Evolutionary conservation across 805 yeast species (phyloP), one percentile per base, ranked within the genome.

Genomic region (Scheffersomyces ergatensis): DNA sequence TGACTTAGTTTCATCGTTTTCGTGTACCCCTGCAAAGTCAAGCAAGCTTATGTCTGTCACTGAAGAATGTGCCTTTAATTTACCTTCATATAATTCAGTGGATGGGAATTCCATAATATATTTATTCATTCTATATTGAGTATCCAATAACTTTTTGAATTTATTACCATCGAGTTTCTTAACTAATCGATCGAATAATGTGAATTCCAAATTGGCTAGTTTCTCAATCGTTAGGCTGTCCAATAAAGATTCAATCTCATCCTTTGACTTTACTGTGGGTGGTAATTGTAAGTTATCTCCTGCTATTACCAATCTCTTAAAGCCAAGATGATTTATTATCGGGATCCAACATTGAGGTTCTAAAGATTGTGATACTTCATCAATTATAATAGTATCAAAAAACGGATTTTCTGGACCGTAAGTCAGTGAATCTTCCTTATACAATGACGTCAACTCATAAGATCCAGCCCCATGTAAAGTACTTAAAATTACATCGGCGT

Each of bases 321-420:
- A 17, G 7, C 79, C 73, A 12, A 73, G 62, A 52, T 86, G 92
- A 29, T 77, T 75, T 3, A 89, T 70, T 5, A 93, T 45, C 0
- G 99, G 97, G 18, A 92, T 89, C 97, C 97, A 90, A 54, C 97
- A 89, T 49, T 92, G 96, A 1, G 97, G 96, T 54, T 92, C 97
- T 40, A 92, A 63, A 9, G 97, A 76, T 60, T 92, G 99, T 0
- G 97, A 89, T 0, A 92, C 97, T 61, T 92, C 99, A 63, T 92
- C 99, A 26, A 92, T 90, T 11, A 93, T 85, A 24, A 92, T 70
- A 0, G 95, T 80, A 48, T 87, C 88, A 54, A 92, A 88, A 11
- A 81, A 55, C 3, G 70, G 65, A 20, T 60, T 57, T 2, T 58
- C 62, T 6, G 29, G 34, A 18, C 53, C 47, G 19, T 40, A 50